These are phyloP conservation scores for Ganoderma multipileum DNA, from an alignment of 1,284 basidiomycete genomes.

Conservation along the genomic window DNA sequence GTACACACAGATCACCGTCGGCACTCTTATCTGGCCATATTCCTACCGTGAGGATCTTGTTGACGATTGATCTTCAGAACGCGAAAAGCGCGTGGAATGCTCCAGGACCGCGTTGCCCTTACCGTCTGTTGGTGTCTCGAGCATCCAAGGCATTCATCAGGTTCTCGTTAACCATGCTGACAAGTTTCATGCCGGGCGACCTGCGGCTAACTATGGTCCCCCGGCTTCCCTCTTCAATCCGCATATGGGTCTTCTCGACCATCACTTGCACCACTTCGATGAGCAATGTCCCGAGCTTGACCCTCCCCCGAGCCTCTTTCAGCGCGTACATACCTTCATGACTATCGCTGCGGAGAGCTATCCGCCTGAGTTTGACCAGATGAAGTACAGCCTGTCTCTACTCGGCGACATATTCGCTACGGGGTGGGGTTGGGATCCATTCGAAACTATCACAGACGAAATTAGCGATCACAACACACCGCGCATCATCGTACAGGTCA, in stretches of 20 bases:
- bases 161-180: background rate
- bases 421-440: background rate
- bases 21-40: no score
- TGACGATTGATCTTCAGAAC: no score
- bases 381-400: background rate
- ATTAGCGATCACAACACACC: background rate
- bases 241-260: background rate
- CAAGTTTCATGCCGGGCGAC: background rate
- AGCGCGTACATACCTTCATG: background rate
- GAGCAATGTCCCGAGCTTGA: background rate
- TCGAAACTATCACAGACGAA: background rate
- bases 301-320: background rate
- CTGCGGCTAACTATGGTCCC: background rate
- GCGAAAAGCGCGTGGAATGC: no score
- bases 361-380: background rate
- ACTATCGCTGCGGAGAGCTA: background rate
- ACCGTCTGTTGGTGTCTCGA: no score
- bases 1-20: no score
- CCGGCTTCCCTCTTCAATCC: constrained; percentile 4
- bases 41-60: no score
- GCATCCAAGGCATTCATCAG: background rate
- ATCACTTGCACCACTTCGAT: constrained; percentile 4
- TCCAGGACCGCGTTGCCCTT: no score
- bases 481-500: background rate
- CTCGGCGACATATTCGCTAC: background rate